Percentiles rank a stretch among this genome's conserved stretches.
phyloP scores from a whole-genome alignment of 768 basidiomycete species.

The Leccinum obscurum region DNA sequence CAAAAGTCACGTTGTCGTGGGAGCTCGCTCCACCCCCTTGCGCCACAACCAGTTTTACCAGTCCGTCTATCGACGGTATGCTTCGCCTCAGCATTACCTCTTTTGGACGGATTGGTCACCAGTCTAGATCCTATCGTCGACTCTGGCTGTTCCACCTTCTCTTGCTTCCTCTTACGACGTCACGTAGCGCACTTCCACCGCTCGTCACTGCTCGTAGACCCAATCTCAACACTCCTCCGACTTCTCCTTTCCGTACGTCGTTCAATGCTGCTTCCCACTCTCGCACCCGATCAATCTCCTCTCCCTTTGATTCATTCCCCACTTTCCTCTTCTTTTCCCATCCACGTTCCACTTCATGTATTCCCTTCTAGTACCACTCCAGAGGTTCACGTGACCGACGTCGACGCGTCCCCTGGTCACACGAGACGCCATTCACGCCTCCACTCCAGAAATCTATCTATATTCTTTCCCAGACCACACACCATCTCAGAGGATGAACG shows the following conservation, averaged over 20 bases:
- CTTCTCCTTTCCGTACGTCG: constrained; percentile 35
- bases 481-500: constrained; percentile 69
- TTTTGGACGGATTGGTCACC: no score
- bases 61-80: no score
- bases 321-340: constrained; percentile 28
- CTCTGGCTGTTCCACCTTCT: no score
- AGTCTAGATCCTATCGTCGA: no score
- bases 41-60: no score
- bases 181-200: constrained; percentile 17
- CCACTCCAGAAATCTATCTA: constrained; percentile 88
- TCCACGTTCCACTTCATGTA: constrained; percentile 24
- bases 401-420: constrained; percentile 1
- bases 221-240: constrained; percentile 27
- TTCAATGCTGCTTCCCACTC: constrained; percentile 16
- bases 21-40: no score
- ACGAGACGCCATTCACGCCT: constrained; percentile 75
- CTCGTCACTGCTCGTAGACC: constrained; percentile 28
- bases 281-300: constrained; percentile 36
- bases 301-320: constrained; percentile 30
- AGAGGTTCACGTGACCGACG: constrained; percentile 21
- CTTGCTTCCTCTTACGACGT: no score
- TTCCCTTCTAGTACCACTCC: constrained; percentile 25
- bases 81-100: no score
- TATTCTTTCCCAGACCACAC: constrained; percentile 81
- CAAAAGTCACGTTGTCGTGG: no score